phyloP scores from a whole-genome alignment of 2,329 filamentous ascomycete species.

The Colletotrichum sp. region DNA sequence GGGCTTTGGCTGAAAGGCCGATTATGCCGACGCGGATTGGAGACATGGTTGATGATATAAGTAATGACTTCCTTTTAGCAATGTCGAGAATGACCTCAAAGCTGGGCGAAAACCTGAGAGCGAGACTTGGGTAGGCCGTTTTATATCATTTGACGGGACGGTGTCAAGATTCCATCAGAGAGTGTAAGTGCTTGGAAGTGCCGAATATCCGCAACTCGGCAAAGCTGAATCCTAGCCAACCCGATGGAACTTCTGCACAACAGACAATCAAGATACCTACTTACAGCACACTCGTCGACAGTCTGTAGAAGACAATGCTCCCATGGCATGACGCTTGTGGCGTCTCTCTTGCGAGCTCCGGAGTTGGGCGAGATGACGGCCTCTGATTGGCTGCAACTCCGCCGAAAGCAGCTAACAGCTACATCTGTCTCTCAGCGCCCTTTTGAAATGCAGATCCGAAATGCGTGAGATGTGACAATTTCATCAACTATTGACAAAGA shows the following conservation, averaged over 20 bases:
- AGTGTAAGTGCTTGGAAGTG: background rate
- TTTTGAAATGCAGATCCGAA: background rate
- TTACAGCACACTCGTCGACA: background rate
- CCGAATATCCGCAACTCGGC: background rate
- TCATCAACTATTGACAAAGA: background rate
- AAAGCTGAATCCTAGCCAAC: background rate
- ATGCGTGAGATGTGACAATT: background rate
- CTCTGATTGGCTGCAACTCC: background rate
- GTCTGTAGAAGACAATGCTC: background rate
- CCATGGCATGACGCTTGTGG: background rate
- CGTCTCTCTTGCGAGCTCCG: background rate
- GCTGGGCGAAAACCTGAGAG: background rate
- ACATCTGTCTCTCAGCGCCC: background rate
- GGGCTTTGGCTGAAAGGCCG: slow-evolving; percentile 58
- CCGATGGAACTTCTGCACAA: background rate
- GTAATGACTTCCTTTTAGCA: background rate
- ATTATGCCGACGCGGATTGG: slow-evolving; percentile 61
- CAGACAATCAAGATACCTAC: background rate
- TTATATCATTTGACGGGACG: background rate
- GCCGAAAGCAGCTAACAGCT: background rate
- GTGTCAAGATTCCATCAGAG: background rate
- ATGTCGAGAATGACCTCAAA: background rate
- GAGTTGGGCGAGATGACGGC: background rate
- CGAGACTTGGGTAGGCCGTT: background rate
- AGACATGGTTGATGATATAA: slow-evolving; percentile 23